These are phyloP conservation scores for Agaricus sinodeliciosus DNA, from an alignment of 768 basidiomycete species.

Conservation along the genomic window DNA sequence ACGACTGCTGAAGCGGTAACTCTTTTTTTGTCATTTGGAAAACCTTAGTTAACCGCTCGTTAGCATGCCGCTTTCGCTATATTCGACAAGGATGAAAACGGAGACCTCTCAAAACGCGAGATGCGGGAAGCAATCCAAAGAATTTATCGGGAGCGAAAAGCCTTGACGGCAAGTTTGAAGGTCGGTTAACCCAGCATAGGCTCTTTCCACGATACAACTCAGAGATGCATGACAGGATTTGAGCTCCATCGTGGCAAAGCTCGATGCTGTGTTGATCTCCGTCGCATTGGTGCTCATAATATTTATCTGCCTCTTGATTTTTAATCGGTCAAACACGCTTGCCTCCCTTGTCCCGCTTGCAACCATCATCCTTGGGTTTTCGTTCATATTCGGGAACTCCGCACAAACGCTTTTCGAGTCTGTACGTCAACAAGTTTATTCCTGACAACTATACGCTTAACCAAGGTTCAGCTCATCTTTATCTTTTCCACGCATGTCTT, in stretches of 20 bases:
- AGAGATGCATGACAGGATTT: slow-evolving; percentile 43
- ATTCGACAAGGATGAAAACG: slow-evolving; percentile 81
- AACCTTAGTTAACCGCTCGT: slow-evolving; percentile 5
- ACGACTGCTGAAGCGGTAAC: slow-evolving; percentile 66
- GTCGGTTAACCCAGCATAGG: slow-evolving; percentile 25
- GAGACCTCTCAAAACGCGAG: slow-evolving; percentile 69
- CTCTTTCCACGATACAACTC: neutral
- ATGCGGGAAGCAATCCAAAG: slow-evolving; percentile 81
- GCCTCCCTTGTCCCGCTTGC: slow-evolving; percentile 74
- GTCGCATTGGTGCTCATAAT: slow-evolving; percentile 51
- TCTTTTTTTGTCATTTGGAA: neutral
- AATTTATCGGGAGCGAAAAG: slow-evolving; percentile 73
- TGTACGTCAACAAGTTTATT: slow-evolving; percentile 27
- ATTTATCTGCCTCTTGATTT: slow-evolving; percentile 70
- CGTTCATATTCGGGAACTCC: slow-evolving; percentile 80
- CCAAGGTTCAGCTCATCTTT: slow-evolving; percentile 56
- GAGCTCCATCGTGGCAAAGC: slow-evolving; percentile 65
- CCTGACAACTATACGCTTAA: neutral
- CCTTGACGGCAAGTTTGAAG: slow-evolving; percentile 64
- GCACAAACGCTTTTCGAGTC: slow-evolving; percentile 77
- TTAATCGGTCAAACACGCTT: slow-evolving; percentile 59
- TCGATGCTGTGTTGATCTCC: slow-evolving; percentile 67
- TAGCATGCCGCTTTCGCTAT: slow-evolving; percentile 63
- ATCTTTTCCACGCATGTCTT: slow-evolving; percentile 85
- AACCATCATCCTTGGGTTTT: slow-evolving; percentile 76